Evolutionary conservation across 2,329 filamentous ascomycete species (phyloP), one percentile per base, ranked within the genome.

Genomic region (Byssothecium circinans): DNA sequence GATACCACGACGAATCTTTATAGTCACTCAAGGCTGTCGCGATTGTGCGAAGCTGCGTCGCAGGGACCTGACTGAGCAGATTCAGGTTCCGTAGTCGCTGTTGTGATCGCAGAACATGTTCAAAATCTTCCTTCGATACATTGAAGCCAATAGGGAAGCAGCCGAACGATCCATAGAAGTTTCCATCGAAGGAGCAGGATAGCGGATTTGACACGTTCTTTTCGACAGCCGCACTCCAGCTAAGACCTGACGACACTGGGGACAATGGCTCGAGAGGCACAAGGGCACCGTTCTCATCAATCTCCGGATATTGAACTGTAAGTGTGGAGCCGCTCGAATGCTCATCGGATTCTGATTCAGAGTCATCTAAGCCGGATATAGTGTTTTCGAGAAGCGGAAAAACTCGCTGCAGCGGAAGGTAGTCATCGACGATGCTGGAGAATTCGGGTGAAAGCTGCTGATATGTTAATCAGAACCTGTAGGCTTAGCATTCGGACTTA

Each of bases 61-160:
- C 37, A 3, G 64, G 47, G 2, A 67, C 12, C 38, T 51, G 62
- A 41, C 53, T 64, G 19, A 71, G 54, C 19, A 71, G 49, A 18
- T 64, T 64, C 2, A 71, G 52, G 8, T 56, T 53, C 14, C 66
- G 53, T 19, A 71, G 42, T 30, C 62, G 54, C 41, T 59, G 53
- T 45, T 69, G 68, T 37, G 68, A 69, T 33, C 52, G 57, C 12
- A 71, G 43, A 14, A 71, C 59, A 35, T 65, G 58, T 19, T 64
- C 50, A 41, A 68, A 70, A 40, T 69, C 68, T 19, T 53, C 45
- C 37, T 58, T 58, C 18, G 65, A 63, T 7, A 60, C 62, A 39
- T 67, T 54, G 4, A 71, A 43, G 12, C 68, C 68, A 37, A 71
- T 62, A 3, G 68, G 68, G 47, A 71, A 71, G 49, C 68, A 71